Base-by-base conservation (phyloP, 768 basidiomycete genomes). In the Hydnomerulius pinastri region DNA sequence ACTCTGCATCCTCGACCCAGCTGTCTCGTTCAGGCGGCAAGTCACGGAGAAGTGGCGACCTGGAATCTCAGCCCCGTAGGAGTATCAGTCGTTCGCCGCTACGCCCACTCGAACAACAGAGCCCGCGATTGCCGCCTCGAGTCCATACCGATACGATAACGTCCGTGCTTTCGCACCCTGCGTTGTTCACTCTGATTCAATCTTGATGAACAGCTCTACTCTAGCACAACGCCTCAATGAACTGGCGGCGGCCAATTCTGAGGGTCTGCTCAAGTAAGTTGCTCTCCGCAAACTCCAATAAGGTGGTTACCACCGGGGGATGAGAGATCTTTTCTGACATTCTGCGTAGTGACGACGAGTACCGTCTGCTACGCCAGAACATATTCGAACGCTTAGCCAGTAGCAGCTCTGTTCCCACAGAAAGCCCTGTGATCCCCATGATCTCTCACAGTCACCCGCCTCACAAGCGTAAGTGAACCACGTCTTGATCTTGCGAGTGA, bases 181-280 rank as follows among this genome's bases (percentile, higher is more conserved):
- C 30, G 45, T 36, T 27, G 40, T 33, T 54, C 44, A 59, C n/a
- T 49, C 50, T 30, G 15, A 37, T 49, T 54, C 36, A 54, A 44
- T 20, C 47, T 54, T 57, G 43, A 13, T 43, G 46, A 37, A 52
- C 43, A 92, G 90, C 48, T 74, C 82, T 53, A 86, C 86, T 20
- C 77, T 93, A 55, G 90, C 90, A 15, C 85, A 91, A 70, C 79
- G 87, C 50, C 77, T 93, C 55, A 82, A 90, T 53, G 91, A 92
- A 66, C 73, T 93, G 49, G 88, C 90, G 13, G 67, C 78, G 18
- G 90, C 91, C 28, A 90, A 92, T 65, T 78, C 85, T 6, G 84
- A 92, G 61, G 90, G 90, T 25, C 73, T 92, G 43, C 74, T 92
- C 45, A 82, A 82, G 89, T 88, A 64, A 61, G 83, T 70, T 29